Evolutionary conservation across 202 grass and related monocot species (phyloP).

Genomic region (Setaria italica): DNA sequence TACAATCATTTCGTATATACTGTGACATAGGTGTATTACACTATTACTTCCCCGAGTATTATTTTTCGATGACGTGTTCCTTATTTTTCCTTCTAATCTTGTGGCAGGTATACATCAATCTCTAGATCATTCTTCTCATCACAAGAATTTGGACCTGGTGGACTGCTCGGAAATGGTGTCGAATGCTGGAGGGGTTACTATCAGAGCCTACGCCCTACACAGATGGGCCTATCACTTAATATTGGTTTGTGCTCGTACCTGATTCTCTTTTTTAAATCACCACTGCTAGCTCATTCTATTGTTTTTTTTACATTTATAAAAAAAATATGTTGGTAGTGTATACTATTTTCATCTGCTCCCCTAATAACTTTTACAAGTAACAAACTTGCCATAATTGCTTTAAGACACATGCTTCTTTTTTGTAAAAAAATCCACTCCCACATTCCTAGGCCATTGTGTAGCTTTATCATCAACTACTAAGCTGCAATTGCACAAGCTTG

Average conservation of each 20-base stretch:
- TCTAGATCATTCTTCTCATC: slow-evolving; percentile 84
- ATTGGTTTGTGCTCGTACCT: slow-evolving; percentile 47
- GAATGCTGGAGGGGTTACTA: slow-evolving; percentile 90
- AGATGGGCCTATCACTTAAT: slow-evolving; percentile 86
- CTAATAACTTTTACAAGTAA: not conserved
- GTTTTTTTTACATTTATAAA: not conserved
- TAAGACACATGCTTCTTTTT: not conserved
- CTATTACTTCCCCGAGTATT: too few relatives aligned
- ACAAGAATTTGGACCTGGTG: slow-evolving; percentile 40
- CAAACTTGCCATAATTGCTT: not conserved
- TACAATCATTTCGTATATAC: not conserved
- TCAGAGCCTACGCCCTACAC: slow-evolving; percentile 81
- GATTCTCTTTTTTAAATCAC: not conserved
- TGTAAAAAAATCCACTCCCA: not conserved
- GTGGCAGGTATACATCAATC: slow-evolving; percentile 57
- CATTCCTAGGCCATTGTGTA: not conserved
- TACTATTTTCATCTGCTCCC: not conserved
- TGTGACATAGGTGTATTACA: not conserved
- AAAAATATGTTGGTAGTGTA: not conserved
- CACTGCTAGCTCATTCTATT: not conserved
- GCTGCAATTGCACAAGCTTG: not conserved
- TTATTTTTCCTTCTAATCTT: not conserved
- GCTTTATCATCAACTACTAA: not conserved
- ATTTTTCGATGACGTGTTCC: not conserved
- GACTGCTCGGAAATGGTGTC: slow-evolving; percentile 51